phyloP scores from a whole-genome alignment of 495 filamentous ascomycete species.

The Penicillium odoratum region DNA sequence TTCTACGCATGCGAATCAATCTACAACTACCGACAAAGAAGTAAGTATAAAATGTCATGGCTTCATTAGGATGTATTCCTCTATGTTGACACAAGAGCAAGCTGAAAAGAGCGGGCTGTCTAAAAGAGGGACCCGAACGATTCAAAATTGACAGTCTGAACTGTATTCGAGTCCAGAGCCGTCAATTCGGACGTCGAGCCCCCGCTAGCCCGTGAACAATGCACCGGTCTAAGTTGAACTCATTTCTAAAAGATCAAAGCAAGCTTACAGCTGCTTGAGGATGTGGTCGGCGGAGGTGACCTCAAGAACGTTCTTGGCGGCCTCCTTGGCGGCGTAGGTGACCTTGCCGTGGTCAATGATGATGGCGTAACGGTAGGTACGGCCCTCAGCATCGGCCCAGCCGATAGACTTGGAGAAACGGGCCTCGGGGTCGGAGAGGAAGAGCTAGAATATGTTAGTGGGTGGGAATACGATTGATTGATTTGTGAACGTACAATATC shows the following conservation, averaged over 20 bases:
- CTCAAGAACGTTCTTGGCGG: slow-evolving; percentile 65
- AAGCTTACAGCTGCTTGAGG: slow-evolving; percentile 32
- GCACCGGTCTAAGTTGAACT: slow-evolving; percentile 15
- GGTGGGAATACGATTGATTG: not conserved
- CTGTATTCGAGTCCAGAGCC: not conserved
- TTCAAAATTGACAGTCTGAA: not conserved
- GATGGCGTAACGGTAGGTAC: slow-evolving; percentile 81
- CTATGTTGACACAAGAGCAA: slow-evolving; percentile 18
- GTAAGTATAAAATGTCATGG: slow-evolving; percentile 16
- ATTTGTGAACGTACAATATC: slow-evolving; percentile 61
- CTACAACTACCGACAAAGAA: not conserved
- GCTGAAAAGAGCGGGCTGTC: slow-evolving; percentile 20
- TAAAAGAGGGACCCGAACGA: slow-evolving; percentile 5
- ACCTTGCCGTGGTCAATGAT: slow-evolving; percentile 89
- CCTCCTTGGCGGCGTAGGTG: slow-evolving; percentile 80
- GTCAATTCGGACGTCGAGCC: not conserved
- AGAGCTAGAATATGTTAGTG: slow-evolving; percentile 56
- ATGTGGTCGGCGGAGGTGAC: slow-evolving; percentile 33
- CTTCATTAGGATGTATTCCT: slow-evolving; percentile 33
- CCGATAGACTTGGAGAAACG: slow-evolving; percentile 80
- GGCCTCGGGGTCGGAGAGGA: slow-evolving; percentile 77
- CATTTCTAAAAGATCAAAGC: slow-evolving; percentile 7
- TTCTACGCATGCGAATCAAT: not conserved
- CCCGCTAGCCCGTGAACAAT: slow-evolving; percentile 9
- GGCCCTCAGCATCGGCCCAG: slow-evolving; percentile 73